Percentiles rank a stretch among this genome's conserved stretches.
Evolutionary conservation across 176 grass and related monocot species (phyloP).

Genomic region (Carex cristatella): DNA sequence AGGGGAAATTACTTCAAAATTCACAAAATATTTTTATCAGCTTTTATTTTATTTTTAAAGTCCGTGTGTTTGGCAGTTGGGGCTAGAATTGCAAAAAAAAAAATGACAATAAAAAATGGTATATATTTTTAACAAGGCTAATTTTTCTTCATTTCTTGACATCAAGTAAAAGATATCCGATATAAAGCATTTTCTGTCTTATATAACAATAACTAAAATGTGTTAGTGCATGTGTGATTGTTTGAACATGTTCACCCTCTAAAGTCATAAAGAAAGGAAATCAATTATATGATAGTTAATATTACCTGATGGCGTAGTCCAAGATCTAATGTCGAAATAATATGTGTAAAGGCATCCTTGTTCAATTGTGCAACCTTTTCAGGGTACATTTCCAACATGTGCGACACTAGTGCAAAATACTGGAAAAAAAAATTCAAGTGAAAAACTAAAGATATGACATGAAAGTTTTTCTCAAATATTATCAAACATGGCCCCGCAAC

Average conservation of each 20-base stretch:
- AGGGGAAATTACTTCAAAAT: not conserved
- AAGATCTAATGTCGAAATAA: constrained; percentile 73
- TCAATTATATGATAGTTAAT: not conserved
- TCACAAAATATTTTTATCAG: not conserved
- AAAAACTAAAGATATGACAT: not conserved
- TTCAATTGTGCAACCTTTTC: constrained; percentile 93
- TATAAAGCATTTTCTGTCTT: not conserved
- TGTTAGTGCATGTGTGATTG: not conserved
- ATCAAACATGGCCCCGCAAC: not conserved
- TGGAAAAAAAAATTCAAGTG: constrained; percentile 34
- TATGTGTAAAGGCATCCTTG: constrained; percentile 74
- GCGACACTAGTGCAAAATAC: constrained; percentile 91
- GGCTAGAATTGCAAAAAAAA: not conserved
- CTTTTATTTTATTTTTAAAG: not conserved
- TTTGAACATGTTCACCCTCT: not conserved
- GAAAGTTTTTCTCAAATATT: not conserved
- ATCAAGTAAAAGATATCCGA: not conserved
- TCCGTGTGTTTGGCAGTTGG: not conserved
- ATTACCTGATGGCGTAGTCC: constrained; percentile 73
- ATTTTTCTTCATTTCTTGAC: not conserved
- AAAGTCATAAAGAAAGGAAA: not conserved
- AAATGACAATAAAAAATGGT: not conserved
- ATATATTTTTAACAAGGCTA: not conserved
- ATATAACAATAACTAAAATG: not conserved
- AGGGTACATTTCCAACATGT: constrained; percentile 95